Conservation (phyloP, 1,139 yeast species). For the Pichia sp. region DNA sequence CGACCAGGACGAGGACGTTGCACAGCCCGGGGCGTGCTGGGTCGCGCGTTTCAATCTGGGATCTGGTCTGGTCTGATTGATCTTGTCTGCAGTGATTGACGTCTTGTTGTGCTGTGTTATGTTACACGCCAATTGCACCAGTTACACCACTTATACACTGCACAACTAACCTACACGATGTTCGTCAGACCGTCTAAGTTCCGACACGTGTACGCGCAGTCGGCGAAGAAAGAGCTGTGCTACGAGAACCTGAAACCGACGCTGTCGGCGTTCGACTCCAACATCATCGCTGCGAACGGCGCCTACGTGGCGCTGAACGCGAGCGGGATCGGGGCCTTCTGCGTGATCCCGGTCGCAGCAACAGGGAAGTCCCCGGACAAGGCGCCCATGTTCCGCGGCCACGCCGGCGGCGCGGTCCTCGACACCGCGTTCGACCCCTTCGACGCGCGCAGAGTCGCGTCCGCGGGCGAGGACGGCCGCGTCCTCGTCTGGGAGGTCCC, state of each 20-base stretch:
- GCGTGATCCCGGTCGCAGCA: slow-evolving; percentile 77
- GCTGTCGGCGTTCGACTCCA: slow-evolving; percentile 94
- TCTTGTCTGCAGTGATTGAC: too few relatives aligned
- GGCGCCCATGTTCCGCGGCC: slow-evolving; percentile 90
- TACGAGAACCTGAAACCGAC: slow-evolving; percentile 83
- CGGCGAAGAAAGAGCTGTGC: slow-evolving; percentile 78
- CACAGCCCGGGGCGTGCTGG: too few relatives aligned
- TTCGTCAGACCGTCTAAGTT: slow-evolving; percentile 95
- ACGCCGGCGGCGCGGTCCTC: slow-evolving; percentile 88
- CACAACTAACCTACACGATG: slow-evolving; percentile 30
- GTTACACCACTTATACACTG: background rate
- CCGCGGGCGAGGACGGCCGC: slow-evolving; percentile 89
- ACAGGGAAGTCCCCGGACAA: slow-evolving; percentile 93
- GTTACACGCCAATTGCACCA: too few relatives aligned
- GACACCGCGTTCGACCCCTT: slow-evolving; percentile 95
- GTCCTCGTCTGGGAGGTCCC: slow-evolving; percentile 86
- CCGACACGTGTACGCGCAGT: slow-evolving; percentile 93
- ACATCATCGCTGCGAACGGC: slow-evolving; percentile 77
- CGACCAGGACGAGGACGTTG: too few relatives aligned
- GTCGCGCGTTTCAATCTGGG: too few relatives aligned
- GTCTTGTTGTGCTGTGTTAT: too few relatives aligned
- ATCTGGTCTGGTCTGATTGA: too few relatives aligned
- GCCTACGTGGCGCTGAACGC: slow-evolving; percentile 79
- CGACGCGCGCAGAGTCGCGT: slow-evolving; percentile 64
- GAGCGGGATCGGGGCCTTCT: slow-evolving; percentile 96